Evolutionary conservation across 2,329 filamentous ascomycete genomes (phyloP).

Genomic region (Trichoderma sp.): DNA sequence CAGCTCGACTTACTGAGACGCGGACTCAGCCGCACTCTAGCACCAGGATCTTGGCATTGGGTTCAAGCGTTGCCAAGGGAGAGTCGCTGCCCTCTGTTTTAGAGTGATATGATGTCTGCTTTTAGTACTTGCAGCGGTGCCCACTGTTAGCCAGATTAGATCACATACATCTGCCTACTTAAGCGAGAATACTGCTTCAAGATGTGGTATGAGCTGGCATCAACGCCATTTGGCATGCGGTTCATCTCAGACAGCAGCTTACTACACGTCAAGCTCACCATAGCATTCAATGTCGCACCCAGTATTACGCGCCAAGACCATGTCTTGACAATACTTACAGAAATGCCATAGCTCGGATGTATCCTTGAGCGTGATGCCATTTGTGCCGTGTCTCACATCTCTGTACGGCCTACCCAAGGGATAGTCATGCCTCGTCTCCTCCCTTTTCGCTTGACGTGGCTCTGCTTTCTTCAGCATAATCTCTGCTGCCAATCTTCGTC

Average conservation of each 20-base stretch:
- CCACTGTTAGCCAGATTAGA: background rate
- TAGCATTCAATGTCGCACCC: background rate
- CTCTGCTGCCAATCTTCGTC: background rate
- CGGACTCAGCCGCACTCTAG: background rate
- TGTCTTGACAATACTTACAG: background rate
- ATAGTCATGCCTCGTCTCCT: background rate
- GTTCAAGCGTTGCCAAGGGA: too few species aligned
- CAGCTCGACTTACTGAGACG: background rate
- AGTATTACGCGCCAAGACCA: background rate
- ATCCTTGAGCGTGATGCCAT: background rate
- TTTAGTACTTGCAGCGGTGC: constrained; percentile 4
- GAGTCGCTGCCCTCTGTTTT: background rate
- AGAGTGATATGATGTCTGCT: background rate
- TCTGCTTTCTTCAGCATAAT: background rate
- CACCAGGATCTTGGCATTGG: background rate
- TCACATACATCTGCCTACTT: background rate
- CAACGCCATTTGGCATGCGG: background rate
- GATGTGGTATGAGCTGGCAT: too few species aligned
- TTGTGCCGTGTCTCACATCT: background rate
- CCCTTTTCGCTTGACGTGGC: background rate
- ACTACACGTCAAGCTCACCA: background rate
- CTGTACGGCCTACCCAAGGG: background rate
- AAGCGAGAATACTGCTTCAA: too few species aligned
- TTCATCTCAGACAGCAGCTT: background rate
- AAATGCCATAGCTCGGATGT: background rate